Base-by-base conservation (phyloP, 2,329 filamentous ascomycete genomes). In the Bisporella sp. region DNA sequence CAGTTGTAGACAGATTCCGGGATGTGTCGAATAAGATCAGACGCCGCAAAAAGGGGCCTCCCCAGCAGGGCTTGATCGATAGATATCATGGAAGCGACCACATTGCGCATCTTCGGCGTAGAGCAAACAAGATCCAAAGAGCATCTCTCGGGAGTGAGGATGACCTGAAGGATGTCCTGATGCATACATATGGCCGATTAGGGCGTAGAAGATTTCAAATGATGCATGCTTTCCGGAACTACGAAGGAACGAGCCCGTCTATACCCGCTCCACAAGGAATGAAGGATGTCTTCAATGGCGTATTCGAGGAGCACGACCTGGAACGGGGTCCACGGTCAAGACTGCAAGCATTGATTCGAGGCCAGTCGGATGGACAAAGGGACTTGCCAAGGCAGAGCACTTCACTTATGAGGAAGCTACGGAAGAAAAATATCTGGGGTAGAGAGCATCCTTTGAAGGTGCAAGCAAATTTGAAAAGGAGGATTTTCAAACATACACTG, bases 141-240 rank as follows among this genome's bases (percentile, higher is more conserved):
- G 79, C 79, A 56, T 77, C 78, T 54, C 61, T 67, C 8, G 81
- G 81, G 33, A 69, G 78, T 53, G 52, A 68, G 33, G 46, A 54
- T 0, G 72, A 73, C 46, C 72, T 84, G 68, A 62, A 68, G 31
- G 67, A 62, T 7, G 64, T 84, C 6, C 67, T 82, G 32, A 57
- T 69, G 41, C 61, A 71, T 21, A 73, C 71, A 1, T 81, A 82
- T 57, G 81, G 77, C 5, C 71, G 80, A 31, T 57, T 64, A 0
- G 81, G 81, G 13, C 69, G 68, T 49, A 68, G 76, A 33, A 71
- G 79, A 41, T 72, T 76, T 11, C 61, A 73, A 46, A 68, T 84
- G 2, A 55, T 77, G 39, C 55, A 64, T 0, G 56, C 69, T 0
- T 79, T 53, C 54, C 71, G 62, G n/a, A 40, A 48, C 40, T 46